Conservation (phyloP, 106 monocot genomes). For the Dendrobium officinale region DNA sequence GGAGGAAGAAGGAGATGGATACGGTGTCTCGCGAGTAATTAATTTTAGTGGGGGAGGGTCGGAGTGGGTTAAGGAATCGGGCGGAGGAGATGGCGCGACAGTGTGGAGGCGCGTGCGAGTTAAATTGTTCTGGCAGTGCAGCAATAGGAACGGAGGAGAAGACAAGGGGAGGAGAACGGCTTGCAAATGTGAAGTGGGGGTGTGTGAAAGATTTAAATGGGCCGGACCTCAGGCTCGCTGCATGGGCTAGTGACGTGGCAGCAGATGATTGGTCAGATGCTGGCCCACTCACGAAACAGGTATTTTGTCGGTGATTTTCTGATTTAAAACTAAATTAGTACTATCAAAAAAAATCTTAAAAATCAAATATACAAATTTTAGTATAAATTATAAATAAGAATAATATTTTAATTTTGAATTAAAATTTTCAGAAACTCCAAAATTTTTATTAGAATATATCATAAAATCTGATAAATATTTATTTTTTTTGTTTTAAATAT, state of each 20-base stretch:
- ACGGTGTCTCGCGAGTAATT: not conserved
- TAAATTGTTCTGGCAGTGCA: not conserved
- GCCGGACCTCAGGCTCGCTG: not conserved
- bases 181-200: not conserved
- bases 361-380: no score
- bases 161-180: not conserved
- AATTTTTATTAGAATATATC: no score
- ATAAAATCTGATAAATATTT: no score
- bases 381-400: no score
- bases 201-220: not conserved
- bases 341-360: not conserved
- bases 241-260: not conserved
- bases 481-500: no score
- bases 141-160: not conserved
- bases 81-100: not conserved
- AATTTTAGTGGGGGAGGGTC: not conserved
- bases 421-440: no score
- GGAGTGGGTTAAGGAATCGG: not conserved
- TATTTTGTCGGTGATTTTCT: not conserved
- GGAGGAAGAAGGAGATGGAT: not conserved
- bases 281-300: not conserved
- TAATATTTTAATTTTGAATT: no score
- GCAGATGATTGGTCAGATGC: not conserved
- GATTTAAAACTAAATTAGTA: not conserved
- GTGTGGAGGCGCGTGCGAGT: not conserved